Conservation (phyloP, 352 stramenopile genomes). For the Phytophthora pinifolia region DNA sequence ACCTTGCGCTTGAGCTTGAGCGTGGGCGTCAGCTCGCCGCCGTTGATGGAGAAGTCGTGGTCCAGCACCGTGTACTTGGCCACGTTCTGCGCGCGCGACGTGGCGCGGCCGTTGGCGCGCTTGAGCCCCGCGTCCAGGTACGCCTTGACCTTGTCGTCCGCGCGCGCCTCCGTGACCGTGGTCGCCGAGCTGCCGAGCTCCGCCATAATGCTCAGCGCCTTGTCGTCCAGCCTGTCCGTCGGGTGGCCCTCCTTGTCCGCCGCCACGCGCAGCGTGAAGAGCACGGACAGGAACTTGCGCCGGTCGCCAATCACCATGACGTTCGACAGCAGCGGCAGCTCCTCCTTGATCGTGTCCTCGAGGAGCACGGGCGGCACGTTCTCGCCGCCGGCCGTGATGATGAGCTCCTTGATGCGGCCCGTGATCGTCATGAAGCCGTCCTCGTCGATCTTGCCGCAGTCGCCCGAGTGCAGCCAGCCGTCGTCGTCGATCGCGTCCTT, state of each 20-base stretch:
- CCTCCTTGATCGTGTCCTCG: constrained; percentile 91
- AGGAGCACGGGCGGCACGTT: constrained; percentile 94
- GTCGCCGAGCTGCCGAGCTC: constrained; percentile 70
- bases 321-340: constrained; percentile 88
- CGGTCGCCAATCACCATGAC: constrained; percentile 93
- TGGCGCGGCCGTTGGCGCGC: constrained; percentile 69
- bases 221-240: constrained; percentile 80
- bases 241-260: constrained; percentile 80
- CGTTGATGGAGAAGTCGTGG: constrained; percentile 90
- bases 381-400: constrained; percentile 95
- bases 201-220: constrained; percentile 55
- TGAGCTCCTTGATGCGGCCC: constrained; percentile 96
- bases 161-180: constrained; percentile 69
- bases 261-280: constrained; percentile 88
- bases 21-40: constrained; percentile 94
- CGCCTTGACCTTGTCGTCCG: constrained; percentile 73
- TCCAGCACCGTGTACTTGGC: constrained; percentile 88
- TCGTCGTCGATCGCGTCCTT: constrained; percentile 92
- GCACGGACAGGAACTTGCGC: constrained; percentile 89
- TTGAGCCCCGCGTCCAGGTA: constrained; percentile 78
- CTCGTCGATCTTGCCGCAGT: constrained; percentile 90
- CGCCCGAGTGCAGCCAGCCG: constrained; percentile 93
- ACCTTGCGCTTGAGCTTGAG: constrained; percentile 96
- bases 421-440: constrained; percentile 95
- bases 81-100: constrained; percentile 84